A percentile compares a stretch with the other conserved stretches of the same genome.
Conservation (phyloP, 2,329 filamentous ascomycete species). For the Colletotrichum kahawae region DNA sequence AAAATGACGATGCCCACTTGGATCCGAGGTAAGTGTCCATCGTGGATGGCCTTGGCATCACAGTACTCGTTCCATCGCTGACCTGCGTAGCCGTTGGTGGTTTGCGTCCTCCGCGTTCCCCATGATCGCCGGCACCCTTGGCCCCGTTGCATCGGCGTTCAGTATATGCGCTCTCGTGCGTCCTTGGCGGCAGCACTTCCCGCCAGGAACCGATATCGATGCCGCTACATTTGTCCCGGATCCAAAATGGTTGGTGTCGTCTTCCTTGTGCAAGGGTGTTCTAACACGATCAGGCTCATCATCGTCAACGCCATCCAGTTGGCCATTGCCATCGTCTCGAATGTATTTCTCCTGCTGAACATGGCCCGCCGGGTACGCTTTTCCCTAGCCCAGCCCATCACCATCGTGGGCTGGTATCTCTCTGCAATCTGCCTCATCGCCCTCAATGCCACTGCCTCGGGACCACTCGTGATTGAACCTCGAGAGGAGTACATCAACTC, state of each 20-base stretch:
- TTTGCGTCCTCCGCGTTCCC: constrained; percentile 71
- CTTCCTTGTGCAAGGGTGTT: background rate
- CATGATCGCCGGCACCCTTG: constrained; percentile 82
- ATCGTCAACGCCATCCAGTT: constrained; percentile 81
- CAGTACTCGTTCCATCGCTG: background rate
- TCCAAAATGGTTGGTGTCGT: constrained; percentile 65
- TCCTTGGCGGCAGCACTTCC: constrained; percentile 71
- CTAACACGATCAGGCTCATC: constrained; percentile 58
- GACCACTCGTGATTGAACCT: constrained; percentile 52
- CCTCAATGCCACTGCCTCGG: constrained; percentile 69
- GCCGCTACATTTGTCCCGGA: constrained; percentile 63
- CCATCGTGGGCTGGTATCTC: constrained; percentile 79
- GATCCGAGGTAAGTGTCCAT: constrained; percentile 44
- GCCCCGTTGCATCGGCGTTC: constrained; percentile 86
- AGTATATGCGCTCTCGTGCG: constrained; percentile 86
- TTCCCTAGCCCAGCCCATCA: constrained; percentile 80
- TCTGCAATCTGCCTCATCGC: constrained; percentile 70
- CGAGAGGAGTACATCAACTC: constrained; percentile 66
- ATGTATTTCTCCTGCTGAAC: constrained; percentile 83
- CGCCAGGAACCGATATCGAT: constrained; percentile 50
- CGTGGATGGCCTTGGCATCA: background rate
- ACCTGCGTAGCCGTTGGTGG: constrained; percentile 60
- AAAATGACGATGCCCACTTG: constrained; percentile 46
- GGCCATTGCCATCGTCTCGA: constrained; percentile 76
- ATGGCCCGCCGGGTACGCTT: constrained; percentile 84